Conservation (phyloP, 345 rosid species). For the Adansonia digitata region DNA sequence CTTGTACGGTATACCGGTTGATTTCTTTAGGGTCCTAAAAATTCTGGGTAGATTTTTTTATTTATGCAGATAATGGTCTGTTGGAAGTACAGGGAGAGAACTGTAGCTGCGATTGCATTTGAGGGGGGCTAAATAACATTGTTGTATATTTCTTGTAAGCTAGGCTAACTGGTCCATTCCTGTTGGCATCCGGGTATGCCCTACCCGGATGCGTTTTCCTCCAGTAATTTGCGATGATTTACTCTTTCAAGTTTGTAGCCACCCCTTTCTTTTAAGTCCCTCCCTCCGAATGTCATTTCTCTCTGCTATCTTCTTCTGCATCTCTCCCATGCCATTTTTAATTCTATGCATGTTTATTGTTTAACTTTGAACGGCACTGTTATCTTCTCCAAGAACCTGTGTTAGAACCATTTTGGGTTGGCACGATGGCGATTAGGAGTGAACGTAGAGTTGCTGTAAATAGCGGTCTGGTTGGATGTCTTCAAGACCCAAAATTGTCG, state of each 20-base stretch:
- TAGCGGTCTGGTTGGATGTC: too few species aligned
- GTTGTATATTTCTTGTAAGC: slow-evolving; percentile 23
- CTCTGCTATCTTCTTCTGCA: neutral
- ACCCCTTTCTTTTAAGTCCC: neutral
- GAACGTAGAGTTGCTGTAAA: too few species aligned
- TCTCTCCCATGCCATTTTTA: too few species aligned
- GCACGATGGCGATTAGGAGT: too few species aligned
- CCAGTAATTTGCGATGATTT: neutral
- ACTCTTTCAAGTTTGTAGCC: neutral
- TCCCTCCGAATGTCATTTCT: neutral
- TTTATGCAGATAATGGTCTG: slow-evolving; percentile 15
- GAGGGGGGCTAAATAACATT: slow-evolving; percentile 21
- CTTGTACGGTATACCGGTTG: slow-evolving; percentile 7
- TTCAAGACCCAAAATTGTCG: too few species aligned
- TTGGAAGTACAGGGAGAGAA: slow-evolving; percentile 17
- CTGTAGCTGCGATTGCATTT: neutral
- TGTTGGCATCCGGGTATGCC: neutral
- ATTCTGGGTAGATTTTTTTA: slow-evolving; percentile 10
- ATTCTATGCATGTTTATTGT: too few species aligned
- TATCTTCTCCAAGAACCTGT: too few species aligned
- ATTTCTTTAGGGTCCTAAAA: slow-evolving; percentile 11
- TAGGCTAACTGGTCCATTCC: neutral
- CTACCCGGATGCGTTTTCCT: neutral
- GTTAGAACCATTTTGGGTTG: too few species aligned
- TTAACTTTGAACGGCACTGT: too few species aligned